A percentile compares a stretch with the other conserved stretches of the same genome.
Evolutionary conservation across 495 filamentous ascomycete genomes (phyloP).

Genomic region (Darksidea phi): DNA sequence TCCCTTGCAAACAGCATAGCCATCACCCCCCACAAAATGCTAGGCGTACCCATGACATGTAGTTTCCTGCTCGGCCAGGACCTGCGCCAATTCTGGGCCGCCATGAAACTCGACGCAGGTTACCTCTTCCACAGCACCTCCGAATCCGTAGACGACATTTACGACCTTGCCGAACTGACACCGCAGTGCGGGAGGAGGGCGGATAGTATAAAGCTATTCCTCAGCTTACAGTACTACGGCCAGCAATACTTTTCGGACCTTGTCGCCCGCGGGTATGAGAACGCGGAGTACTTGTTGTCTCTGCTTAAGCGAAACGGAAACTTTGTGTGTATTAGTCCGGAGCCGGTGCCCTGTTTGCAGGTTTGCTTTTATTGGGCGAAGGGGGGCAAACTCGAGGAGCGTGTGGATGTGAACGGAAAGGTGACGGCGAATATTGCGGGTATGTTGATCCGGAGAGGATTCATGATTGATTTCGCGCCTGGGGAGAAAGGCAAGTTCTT

Average conservation of each 20-base stretch:
- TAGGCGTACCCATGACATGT: constrained; percentile 85
- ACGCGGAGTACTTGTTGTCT: constrained; percentile 63
- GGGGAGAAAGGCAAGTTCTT: constrained; percentile 79
- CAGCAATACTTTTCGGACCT: constrained; percentile 51
- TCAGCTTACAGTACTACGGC: constrained; percentile 89
- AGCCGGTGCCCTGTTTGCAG: constrained; percentile 85
- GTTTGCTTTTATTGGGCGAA: constrained; percentile 89
- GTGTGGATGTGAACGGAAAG: constrained; percentile 62
- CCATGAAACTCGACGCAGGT: constrained; percentile 81
- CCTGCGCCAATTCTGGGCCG: constrained; percentile 68
- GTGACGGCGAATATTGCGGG: constrained; percentile 67
- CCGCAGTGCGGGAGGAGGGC: constrained; percentile 87
- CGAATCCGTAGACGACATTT: constrained; percentile 55
- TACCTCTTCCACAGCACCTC: constrained; percentile 76
- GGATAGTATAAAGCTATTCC: constrained; percentile 81
- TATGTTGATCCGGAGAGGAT: constrained; percentile 68
- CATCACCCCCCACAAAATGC: constrained; percentile 96
- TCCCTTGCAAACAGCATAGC: constrained; percentile 76
- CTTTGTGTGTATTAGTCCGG: constrained; percentile 69
- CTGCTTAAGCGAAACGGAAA: constrained; percentile 54
- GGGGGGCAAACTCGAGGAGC: constrained; percentile 51
- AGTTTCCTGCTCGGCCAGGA: constrained; percentile 82
- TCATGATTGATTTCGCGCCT: constrained; percentile 93
- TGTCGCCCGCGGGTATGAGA: constrained; percentile 66
- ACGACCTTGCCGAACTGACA: constrained; percentile 91